phyloP scores from a whole-genome alignment of 2,329 filamentous ascomycete genomes.

The Dryadomyces quercivorus region DNA sequence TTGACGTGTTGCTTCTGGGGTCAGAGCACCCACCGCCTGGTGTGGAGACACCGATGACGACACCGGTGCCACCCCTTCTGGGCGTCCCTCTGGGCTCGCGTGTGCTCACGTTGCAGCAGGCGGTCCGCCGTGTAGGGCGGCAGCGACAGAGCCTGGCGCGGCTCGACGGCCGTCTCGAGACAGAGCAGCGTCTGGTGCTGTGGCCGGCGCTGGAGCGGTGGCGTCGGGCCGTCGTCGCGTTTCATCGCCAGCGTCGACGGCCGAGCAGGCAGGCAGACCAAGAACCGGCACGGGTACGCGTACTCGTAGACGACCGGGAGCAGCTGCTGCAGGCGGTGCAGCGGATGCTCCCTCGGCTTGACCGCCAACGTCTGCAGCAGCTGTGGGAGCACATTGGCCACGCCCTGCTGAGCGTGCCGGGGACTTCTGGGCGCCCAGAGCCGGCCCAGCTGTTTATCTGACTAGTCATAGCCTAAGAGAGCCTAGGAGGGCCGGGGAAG shows the following conservation, averaged over 20 bases:
- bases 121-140: neutral
- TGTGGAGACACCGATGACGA: neutral
- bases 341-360: neutral
- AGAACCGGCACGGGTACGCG: too few relatives aligned
- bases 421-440: neutral
- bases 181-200: neutral
- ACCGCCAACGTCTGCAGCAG: constrained; percentile 1
- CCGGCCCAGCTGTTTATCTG: neutral
- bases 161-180: neutral
- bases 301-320: neutral
- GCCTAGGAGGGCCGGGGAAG: too few relatives aligned
- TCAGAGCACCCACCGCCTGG: neutral
- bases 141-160: neutral
- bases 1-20: neutral
- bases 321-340: neutral
- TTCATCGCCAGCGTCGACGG: neutral
- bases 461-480: neutral
- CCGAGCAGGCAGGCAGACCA: neutral
- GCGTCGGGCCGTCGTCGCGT: neutral
- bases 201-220: constrained; percentile 1
- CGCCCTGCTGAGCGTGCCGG: neutral
- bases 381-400: neutral
- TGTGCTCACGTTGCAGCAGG: neutral
- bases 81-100: neutral
- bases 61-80: neutral